Evolutionary conservation across 768 basidiomycete species (phyloP).

Genomic region (Mycena galericulata): DNA sequence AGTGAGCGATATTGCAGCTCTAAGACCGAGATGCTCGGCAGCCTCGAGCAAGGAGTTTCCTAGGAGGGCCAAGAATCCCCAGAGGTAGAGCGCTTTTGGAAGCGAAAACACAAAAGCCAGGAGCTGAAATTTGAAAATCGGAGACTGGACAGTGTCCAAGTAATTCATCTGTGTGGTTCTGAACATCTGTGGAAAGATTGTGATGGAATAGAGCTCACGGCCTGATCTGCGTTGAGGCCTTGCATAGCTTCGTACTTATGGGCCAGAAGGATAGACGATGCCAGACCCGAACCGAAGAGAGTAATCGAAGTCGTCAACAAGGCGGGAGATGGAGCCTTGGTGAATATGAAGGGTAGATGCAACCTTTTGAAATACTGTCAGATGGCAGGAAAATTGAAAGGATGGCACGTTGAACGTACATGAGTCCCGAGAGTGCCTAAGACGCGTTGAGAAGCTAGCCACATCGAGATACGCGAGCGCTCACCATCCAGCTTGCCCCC

Average conservation of each 20-base stretch:
- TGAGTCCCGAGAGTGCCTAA: constrained; percentile 19
- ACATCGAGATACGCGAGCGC: constrained; percentile 27
- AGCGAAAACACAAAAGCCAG: constrained; percentile 64
- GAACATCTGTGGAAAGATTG: background rate
- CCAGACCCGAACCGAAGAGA: constrained; percentile 46
- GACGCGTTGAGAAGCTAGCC: constrained; percentile 36
- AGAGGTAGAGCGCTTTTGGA: constrained; percentile 64
- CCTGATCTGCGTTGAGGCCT: constrained; percentile 49
- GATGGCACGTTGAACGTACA: constrained; percentile 14
- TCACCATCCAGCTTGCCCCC: constrained; percentile 50
- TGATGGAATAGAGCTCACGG: constrained; percentile 48
- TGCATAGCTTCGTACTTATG: constrained; percentile 52
- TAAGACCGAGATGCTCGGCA: background rate
- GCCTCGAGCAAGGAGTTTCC: background rate
- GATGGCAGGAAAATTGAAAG: background rate
- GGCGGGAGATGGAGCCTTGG: constrained; percentile 39
- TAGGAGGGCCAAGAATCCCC: constrained; percentile 53
- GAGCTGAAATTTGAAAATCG: constrained; percentile 57
- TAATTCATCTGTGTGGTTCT: constrained; percentile 45
- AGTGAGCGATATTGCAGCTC: background rate
- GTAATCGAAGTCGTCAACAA: constrained; percentile 46
- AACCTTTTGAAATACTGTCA: constrained; percentile 44
- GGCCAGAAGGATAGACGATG: constrained; percentile 48
- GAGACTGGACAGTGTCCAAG: constrained; percentile 49
- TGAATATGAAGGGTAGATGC: constrained; percentile 47